Evolutionary conservation across 495 filamentous ascomycete species (phyloP), one percentile per base, ranked within the genome.

Genomic region (Daldinia caldariorum): DNA sequence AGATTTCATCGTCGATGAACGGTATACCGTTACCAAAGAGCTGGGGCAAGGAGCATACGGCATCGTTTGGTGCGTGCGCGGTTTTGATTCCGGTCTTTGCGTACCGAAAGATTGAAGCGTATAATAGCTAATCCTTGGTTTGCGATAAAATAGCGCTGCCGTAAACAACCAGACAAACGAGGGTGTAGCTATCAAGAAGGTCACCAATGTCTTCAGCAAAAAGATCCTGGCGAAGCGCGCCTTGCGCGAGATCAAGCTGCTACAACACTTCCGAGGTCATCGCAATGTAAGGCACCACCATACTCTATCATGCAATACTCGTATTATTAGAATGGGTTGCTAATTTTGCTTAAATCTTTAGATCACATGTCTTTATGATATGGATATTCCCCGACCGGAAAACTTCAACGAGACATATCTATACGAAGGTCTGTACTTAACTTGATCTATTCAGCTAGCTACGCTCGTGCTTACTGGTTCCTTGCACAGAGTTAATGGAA

Each of bases 141-240:
- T 47, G n/a, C 53, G 26, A 22, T 29, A 34, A 34, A 56, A 63
- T 78, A 95, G 94, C 80, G 96, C 96, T 57, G 96, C 95, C 29
- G 93, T 92, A 59, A 97, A 99, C 83, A 89, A 87, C 74, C 87
- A 91, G 78, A 97, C 92, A 13, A 89, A 89, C 74, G 95, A 99
- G 77, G 95, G 95, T n/a, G 94, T 99, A 60, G 95, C 95, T 64
- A 93, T 99, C 82, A 99, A 99, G 84, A 99, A 99, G 80, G 92
- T 99, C 76, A 99, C 95, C 81, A 99, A 99, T 91, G 96, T 99
- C 66, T 98, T 99, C 85, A 97, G 94, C 88, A 99, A 99, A 84
- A 98, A 98, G 89, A 99, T 99, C 71, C 84, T 99, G 65, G 95
- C 95, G 66, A 99, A 99, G 87, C 92, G 95, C 71, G 95, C 96